Percentiles rank a stretch among this genome's conserved stretches.
phyloP scores from a whole-genome alignment of 129 eudicot genomes.

The Artemisia argyi region DNA sequence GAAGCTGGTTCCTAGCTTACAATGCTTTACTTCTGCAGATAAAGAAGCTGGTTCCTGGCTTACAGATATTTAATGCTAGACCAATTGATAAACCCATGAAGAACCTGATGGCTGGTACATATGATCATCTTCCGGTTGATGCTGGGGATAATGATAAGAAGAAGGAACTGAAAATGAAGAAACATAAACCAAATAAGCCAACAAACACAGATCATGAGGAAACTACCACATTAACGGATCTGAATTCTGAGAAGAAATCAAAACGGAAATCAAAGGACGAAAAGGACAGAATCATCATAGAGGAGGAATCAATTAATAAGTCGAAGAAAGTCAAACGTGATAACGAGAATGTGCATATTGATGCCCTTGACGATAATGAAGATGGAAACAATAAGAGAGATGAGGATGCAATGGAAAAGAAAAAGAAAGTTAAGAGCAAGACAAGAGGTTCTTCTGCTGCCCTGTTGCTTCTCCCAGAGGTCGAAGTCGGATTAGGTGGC shows the following conservation, averaged over 20 bases:
- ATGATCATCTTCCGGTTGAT: conserved; percentile 31
- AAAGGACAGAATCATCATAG: conserved; percentile 5
- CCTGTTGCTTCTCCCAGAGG: conserved; percentile 36
- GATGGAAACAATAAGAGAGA: conserved; percentile 20
- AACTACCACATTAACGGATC: conserved; percentile 22
- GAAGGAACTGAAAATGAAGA: conserved; percentile 32
- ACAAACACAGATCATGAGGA: conserved; percentile 20
- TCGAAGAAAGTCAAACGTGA: conserved; percentile 41
- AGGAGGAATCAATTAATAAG: conserved; percentile 27
- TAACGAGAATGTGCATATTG: conserved; percentile 43
- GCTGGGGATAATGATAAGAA: conserved; percentile 22
- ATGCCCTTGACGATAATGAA: conserved; percentile 17
- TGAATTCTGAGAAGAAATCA: conserved; percentile 29
- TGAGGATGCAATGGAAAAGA: conserved; percentile 25
- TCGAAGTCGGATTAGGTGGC: conserved; percentile 86
- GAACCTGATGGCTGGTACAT: conserved; percentile 37
- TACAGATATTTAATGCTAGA: conserved; percentile 73
- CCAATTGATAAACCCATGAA: conserved; percentile 58
- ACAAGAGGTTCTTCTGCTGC: conserved; percentile 40
- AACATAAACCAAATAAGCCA: conserved; percentile 28
- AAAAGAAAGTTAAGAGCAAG: conserved; percentile 45
- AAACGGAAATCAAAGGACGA: conserved; percentile 36
- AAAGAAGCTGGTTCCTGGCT: conserved; percentile 63
- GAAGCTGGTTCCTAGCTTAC: not conserved
- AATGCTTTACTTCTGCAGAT: conserved; percentile 43